Evolutionary conservation across 345 rosid species (phyloP), one percentile per base, ranked within the genome.

Genomic region (Melastoma malabathricum): DNA sequence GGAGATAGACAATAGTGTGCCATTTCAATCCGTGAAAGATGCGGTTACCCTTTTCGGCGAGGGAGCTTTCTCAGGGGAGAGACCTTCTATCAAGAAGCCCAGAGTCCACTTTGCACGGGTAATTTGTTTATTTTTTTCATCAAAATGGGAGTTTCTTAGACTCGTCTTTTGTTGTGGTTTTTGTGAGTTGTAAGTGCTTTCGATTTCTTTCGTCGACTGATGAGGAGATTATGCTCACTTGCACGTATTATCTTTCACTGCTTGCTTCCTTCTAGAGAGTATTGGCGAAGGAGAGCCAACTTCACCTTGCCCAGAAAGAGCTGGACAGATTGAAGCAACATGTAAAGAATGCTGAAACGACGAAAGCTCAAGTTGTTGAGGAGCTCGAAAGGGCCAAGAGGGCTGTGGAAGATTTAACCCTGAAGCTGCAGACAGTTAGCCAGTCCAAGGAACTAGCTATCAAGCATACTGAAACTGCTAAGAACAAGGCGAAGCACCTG

Each of bases 11-110:
- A 86, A 95, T 23, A 92, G 95, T 12, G 83, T 95, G 55, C 98
- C 96, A 48, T 86, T 92, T 77, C 94, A 84, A 53, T 92, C 96
- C 1, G 98, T 92, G 56, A 92, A 86, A 72, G 93, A 92, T 80
- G 98, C 95, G 0, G 96, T 92, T 47, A 69, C 66, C 10, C 82
- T 84, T 13, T 92, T 92, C 18, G 96, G 95, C 20, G 98, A 86
- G 72, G 89, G 94, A 61, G 84, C 94, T 65, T 74, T 77, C 59
- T 86, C 95, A 0, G 84, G 94, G 59, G 94, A 82, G 61, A 86
- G 75, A 56, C 77, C 86, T 19, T 58, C 74, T 51, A 70, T 77
- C 65, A 80, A 62, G 71, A 86, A 84, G 83, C 16, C 73, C 14
- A 77, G 61, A 58, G 69, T 89, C 58, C 75, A 78, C 18, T 89